Evolutionary conservation across 768 basidiomycete species (phyloP).

Genomic region (Kwoniella pini): DNA sequence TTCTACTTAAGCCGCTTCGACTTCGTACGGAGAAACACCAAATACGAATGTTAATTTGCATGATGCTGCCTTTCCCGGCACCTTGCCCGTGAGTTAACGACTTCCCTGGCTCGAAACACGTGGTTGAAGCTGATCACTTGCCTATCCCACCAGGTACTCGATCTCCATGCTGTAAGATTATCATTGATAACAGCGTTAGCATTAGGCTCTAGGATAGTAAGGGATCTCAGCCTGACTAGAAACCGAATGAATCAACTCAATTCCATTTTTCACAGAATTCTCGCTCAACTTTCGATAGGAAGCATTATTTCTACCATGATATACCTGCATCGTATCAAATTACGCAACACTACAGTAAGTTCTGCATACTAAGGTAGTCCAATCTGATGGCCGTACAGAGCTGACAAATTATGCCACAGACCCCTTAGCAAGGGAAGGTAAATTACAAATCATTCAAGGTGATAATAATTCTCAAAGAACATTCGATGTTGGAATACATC

Average conservation of each 20-base stretch:
- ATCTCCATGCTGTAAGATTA: conserved; percentile 63
- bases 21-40: conserved; percentile 60
- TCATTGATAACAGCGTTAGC: conserved; percentile 80
- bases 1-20: conserved; percentile 12
- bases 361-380: background rate
- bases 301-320: conserved; percentile 98
- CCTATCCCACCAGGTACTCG: conserved; percentile 60
- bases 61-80: conserved; percentile 91
- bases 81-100: conserved; percentile 70
- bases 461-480: conserved; percentile 16
- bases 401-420: too few relatives aligned
- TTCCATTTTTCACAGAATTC: conserved; percentile 61
- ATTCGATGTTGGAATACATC: conserved; percentile 73
- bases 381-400: too few relatives aligned
- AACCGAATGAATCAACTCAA: too few relatives aligned
- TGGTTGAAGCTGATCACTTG: conserved; percentile 51
- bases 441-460: conserved; percentile 17
- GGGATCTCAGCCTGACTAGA: conserved; percentile 12
- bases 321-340: conserved; percentile 95
- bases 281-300: conserved; percentile 85
- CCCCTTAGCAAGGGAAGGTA: conserved; percentile 24
- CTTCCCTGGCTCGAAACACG: conserved; percentile 1
- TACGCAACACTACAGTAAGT: conserved; percentile 85
- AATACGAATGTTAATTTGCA: conserved; percentile 75
- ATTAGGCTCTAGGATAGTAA: conserved; percentile 57